A percentile compares a stretch with the other conserved stretches of the same genome.
These are phyloP conservation scores for Globisporangium middletonii DNA, from an alignment of 352 stramenopile genomes.

Conservation along the genomic window DNA sequence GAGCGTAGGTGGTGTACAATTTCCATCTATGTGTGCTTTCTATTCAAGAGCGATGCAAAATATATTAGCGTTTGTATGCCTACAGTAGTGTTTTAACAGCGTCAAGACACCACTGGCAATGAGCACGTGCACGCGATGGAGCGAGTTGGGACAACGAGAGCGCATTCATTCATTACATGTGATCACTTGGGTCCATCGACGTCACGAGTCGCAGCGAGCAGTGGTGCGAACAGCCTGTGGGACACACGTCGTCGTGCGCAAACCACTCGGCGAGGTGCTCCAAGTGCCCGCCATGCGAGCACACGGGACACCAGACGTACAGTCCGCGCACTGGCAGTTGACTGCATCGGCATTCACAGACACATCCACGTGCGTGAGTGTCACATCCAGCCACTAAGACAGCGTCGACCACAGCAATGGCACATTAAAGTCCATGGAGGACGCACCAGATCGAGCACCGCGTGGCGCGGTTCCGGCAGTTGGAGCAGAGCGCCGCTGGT, in stretches of 20 bases:
- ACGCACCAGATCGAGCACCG: constrained; percentile 84
- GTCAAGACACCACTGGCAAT: too few relatives aligned
- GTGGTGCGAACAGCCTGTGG: constrained; percentile 69
- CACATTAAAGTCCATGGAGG: background rate
- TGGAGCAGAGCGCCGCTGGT: constrained; percentile 46
- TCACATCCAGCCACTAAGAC: background rate
- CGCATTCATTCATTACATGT: constrained; percentile 2
- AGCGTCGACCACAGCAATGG: background rate
- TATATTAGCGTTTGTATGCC: too few relatives aligned
- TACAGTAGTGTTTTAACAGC: too few relatives aligned
- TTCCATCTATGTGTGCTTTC: too few relatives aligned
- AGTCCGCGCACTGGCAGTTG: constrained; percentile 82
- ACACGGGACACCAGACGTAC: constrained; percentile 91
- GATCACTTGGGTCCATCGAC: constrained; percentile 9
- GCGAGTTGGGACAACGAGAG: too few relatives aligned
- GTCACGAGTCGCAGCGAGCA: constrained; percentile 44
- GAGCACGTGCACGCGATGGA: background rate
- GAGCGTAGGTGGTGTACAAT: background rate
- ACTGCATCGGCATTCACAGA: constrained; percentile 19
- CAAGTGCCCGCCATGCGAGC: constrained; percentile 85
- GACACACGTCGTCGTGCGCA: constrained; percentile 53
- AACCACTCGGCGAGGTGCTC: constrained; percentile 84
- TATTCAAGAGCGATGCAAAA: too few relatives aligned
- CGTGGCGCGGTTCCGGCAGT: constrained; percentile 70
- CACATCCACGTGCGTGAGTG: background rate